Conservation (phyloP, 2,329 filamentous ascomycete genomes). For the Hypomyces rosellus region DNA sequence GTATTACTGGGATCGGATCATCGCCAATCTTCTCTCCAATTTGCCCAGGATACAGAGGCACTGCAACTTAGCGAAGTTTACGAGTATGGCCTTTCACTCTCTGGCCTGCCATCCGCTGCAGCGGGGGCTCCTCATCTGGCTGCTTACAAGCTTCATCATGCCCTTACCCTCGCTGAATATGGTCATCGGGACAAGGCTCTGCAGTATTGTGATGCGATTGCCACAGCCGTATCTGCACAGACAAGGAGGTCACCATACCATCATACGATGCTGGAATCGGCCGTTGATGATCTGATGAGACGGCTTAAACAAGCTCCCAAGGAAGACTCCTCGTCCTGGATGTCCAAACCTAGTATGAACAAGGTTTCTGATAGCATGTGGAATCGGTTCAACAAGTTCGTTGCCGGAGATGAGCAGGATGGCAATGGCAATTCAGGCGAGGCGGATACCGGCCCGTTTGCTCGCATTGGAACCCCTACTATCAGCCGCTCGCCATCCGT, state of each 20-base stretch:
- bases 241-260: conserved; percentile 85
- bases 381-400: conserved; percentile 93
- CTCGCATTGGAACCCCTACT: conserved; percentile 67
- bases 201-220: conserved; percentile 84
- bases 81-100: conserved; percentile 78
- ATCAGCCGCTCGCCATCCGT: conserved; percentile 68
- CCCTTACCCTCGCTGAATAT: conserved; percentile 74
- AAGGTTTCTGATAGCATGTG: conserved; percentile 89
- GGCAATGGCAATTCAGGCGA: conserved; percentile 56
- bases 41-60: conserved; percentile 74
- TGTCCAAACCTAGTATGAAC: conserved; percentile 91
- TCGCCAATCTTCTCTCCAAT: conserved; percentile 60
- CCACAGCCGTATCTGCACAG: conserved; percentile 66
- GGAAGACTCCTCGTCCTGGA: conserved; percentile 78
- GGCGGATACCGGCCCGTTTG: conserved; percentile 70
- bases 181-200: conserved; percentile 78
- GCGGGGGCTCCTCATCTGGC: conserved; percentile 73
- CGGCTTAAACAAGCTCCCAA: conserved; percentile 81
- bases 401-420: conserved; percentile 83
- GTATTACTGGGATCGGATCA: conserved; percentile 84
- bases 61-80: conserved; percentile 95
- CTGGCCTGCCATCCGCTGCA: conserved; percentile 44
- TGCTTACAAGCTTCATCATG: conserved; percentile 86
- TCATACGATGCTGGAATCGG: conserved; percentile 63
- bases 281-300: conserved; percentile 76